These are phyloP conservation scores for Xanthoceras sorbifolium DNA, from an alignment of 345 rosid species.

Conservation along the genomic window DNA sequence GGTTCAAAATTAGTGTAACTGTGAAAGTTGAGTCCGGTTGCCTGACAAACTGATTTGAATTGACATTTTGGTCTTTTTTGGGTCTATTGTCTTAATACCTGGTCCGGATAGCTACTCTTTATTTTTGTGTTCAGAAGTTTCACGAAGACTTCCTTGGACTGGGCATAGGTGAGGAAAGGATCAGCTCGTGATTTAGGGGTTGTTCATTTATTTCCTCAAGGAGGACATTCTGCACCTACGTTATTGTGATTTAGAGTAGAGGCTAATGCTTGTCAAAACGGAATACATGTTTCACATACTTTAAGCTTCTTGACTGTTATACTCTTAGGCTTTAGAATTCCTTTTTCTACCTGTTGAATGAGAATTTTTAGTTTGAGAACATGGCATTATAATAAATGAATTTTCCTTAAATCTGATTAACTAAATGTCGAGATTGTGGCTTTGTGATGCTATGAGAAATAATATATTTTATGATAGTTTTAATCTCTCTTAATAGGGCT, in stretches of 20 bases:
- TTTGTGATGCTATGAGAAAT: neutral
- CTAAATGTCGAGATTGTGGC: neutral
- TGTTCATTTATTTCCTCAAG: neutral
- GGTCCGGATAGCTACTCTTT: neutral
- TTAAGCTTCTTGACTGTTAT: neutral
- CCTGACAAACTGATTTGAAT: neutral
- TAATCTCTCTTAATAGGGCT: slow-evolving; percentile 47
- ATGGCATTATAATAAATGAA: neutral
- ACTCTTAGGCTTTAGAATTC: neutral
- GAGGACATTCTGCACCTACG: neutral
- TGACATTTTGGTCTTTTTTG: neutral
- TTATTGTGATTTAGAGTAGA: neutral
- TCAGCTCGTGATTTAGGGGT: neutral
- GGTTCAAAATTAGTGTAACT: neutral
- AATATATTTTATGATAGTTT: slow-evolving; percentile 1
- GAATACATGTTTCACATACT: neutral
- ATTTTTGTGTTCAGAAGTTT: neutral
- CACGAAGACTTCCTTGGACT: neutral
- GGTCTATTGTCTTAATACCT: neutral
- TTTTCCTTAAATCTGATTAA: neutral
- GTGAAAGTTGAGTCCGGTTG: neutral
- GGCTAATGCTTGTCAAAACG: neutral
- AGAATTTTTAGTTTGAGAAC: neutral
- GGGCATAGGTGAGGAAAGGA: neutral
- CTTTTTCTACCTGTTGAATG: neutral